phyloP scores from a whole-genome alignment of 2,329 filamentous ascomycete genomes.

The Sordariomycetes sp. region DNA sequence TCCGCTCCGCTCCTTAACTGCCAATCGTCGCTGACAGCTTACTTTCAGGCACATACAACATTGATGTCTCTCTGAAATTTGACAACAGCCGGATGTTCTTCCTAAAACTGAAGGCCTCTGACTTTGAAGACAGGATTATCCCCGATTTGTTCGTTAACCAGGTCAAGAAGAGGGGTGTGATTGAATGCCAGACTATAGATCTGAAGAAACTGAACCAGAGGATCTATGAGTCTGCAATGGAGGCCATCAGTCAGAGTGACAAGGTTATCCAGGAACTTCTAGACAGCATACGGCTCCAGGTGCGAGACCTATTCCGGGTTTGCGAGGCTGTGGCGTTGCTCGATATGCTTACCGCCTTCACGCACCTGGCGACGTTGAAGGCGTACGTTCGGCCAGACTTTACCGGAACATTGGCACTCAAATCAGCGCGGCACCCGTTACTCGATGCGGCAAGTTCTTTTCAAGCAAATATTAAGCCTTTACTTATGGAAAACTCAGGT shows the following conservation, averaged over 20 bases:
- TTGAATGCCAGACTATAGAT: slow-evolving; percentile 80
- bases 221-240: slow-evolving; percentile 69
- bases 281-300: slow-evolving; percentile 54
- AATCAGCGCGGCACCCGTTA: slow-evolving; percentile 65
- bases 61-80: slow-evolving; percentile 57
- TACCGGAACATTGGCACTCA: slow-evolving; percentile 55
- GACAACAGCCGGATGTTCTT: slow-evolving; percentile 72
- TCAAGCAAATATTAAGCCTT: not conserved
- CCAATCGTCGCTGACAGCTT: not conserved
- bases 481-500: not conserved
- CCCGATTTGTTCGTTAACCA: slow-evolving; percentile 68
- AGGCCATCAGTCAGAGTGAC: slow-evolving; percentile 75
- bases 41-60: slow-evolving; percentile 35
- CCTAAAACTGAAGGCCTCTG: slow-evolving; percentile 48
- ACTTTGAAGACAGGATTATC: slow-evolving; percentile 46
- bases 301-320: slow-evolving; percentile 65
- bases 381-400: slow-evolving; percentile 54
- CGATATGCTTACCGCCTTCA: slow-evolving; percentile 74
- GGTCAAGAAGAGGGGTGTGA: slow-evolving; percentile 54
- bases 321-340: slow-evolving; percentile 78
- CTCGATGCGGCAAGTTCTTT: slow-evolving; percentile 45
- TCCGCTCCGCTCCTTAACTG: no score
- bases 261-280: slow-evolving; percentile 60
- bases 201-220: slow-evolving; percentile 70
- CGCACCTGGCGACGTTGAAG: slow-evolving; percentile 52